Conservation (phyloP, 352 stramenopile species). For the Blastocystis sp. region DNA sequence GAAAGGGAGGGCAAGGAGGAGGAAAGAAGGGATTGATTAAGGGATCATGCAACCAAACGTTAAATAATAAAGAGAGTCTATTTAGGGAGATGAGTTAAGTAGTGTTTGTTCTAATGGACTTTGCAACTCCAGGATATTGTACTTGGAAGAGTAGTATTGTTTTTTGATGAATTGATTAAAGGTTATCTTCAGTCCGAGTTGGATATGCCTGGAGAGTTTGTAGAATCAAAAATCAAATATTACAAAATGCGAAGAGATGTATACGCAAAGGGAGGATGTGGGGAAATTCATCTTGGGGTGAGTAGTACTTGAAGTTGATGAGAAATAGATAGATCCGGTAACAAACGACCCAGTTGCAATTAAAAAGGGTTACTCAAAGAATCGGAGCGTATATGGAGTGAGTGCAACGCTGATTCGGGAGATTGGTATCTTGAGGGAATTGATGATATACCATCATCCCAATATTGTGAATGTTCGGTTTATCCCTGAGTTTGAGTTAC, state of each 20-base stretch:
- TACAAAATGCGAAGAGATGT: conserved; percentile 65
- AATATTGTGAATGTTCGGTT: conserved; percentile 30
- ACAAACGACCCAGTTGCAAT: conserved; percentile 24
- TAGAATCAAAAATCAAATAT: conserved; percentile 65
- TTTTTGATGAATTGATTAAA: neutral
- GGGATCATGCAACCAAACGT: neutral
- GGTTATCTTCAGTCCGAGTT: conserved; percentile 64
- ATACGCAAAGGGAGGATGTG: conserved; percentile 40
- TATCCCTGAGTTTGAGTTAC: neutral
- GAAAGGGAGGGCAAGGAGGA: conserved; percentile 52
- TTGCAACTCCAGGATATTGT: conserved; percentile 62
- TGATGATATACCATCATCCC: conserved; percentile 25
- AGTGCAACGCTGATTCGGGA: conserved; percentile 34
- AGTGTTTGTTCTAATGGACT: conserved; percentile 41
- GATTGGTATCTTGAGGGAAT: conserved; percentile 33
- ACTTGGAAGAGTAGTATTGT: conserved; percentile 14
- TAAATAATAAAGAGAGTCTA: conserved; percentile 3
- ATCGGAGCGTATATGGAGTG: conserved; percentile 26
- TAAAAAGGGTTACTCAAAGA: conserved; percentile 56
- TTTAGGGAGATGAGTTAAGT: neutral
- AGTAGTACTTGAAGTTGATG: neutral
- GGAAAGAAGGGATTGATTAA: conserved; percentile 61
- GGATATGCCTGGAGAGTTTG: conserved; percentile 65
- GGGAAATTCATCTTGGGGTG: conserved; percentile 53
- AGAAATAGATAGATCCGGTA: conserved; percentile 39